Evolutionary conservation across 2,329 filamentous ascomycete species (phyloP), one percentile per base, ranked within the genome.

Genomic region (Colletotrichum sp.): DNA sequence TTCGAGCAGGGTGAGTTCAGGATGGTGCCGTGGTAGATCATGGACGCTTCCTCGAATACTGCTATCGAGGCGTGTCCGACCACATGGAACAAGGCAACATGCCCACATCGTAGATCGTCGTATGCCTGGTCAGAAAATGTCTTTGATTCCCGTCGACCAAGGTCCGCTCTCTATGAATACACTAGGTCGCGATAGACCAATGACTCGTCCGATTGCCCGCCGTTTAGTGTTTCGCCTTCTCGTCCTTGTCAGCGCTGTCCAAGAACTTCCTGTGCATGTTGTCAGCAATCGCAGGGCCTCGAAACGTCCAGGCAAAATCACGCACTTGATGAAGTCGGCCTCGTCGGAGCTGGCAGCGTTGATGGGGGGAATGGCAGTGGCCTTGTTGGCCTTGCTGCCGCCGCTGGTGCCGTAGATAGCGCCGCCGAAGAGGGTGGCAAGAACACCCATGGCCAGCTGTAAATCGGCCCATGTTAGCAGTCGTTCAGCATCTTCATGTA

Each of bases 261-360:
- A 89, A 79, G 80, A 89, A 89, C 79, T 89, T 88, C 85, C 88
- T 89, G 73, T 65, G 28, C 16, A 18, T 68, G 80, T 79, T 72
- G 70, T 78, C 57, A 77, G 77, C 65, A 68, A 62, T 44, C 49
- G 21, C 28, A 30, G 10, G 26, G 34, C 24, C 32, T 49, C 64
- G n/a, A 15, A 30, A 24, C 34, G 34, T 15, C 34, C 64, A 18
- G 65, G 64, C 24, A 32, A 69, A 64, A 69, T 65, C 34, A 77
- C 89, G 87, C 84, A 92, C 91, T 92, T 91, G 88, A 92, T 92
- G 85, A 92, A 92, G 83, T 92, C 90, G 84, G 89, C 90, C 87
- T 92, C 91, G 82, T 92, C 91, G 81, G 90, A 87, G 86, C 88
- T 91, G 69, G 89, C 88, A 76, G 91, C 91, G 84, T 92, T 92